Base-by-base conservation (phyloP, 345 rosid genomes). In the Nasturtium officinale region DNA sequence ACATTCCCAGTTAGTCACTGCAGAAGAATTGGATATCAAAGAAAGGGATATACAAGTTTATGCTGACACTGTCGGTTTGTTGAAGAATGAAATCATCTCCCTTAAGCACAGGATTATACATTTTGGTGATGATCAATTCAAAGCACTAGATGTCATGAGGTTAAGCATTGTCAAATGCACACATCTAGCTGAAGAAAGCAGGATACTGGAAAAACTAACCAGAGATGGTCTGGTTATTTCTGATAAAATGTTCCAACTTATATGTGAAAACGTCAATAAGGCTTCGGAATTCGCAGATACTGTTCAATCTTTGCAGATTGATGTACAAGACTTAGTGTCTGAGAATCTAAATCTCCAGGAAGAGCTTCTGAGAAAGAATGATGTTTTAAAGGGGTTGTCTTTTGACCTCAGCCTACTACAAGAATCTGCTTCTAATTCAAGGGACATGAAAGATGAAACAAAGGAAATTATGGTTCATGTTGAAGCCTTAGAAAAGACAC, bases 361-460 rank as follows among this genome's bases (percentile, higher is more conserved):
- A 57, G 96, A 95, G 83, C 70, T 89, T 78, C 71, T 73, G 51
- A 88, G 97, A 84, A 95, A 91, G 72, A 93, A 95, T 71, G 92
- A 88, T 40, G 82, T 95, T 79, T 65, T 91, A 21, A 83, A 85
- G 56, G 99, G 97, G 62, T 72, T 95, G 70, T 82, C 78, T 74
- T 95, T 95, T 84, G 96, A 95, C 80, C 80, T 91, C 58, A 87
- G 96, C 79, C 79, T 89, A 69, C 73, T 94, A 75, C 99, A 94
- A 74, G 99, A 91, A 70, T 89, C 99, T 72, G 91, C 96, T 62
- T 91, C 97, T 56, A 86, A 72, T 66, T 79, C 83, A 15, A 87
- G 77, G 67, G 99, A 95, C 76, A 86, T 84, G 76, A 88, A 88
- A 77, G 97, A 91, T 81, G 87, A 87, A 80, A 80, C 90, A 55